Base-by-base conservation (phyloP, 2,329 filamentous ascomycete genomes). In the Calonectria pauciramosa region DNA sequence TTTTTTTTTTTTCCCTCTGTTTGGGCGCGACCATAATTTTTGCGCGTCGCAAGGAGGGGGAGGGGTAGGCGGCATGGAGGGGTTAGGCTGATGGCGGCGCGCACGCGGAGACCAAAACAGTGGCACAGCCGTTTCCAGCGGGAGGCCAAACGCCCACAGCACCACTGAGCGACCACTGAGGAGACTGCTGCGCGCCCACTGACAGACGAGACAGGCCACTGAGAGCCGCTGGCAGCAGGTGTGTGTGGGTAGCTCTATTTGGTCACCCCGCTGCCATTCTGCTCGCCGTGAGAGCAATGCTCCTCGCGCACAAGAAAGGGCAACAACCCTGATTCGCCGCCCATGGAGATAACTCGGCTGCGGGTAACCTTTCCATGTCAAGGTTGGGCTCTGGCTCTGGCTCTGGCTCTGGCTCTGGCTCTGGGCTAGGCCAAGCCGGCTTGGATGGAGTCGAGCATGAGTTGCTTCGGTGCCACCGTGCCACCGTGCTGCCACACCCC, bases 291-390 rank as follows among this genome's bases (percentile, higher is more conserved):
- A 36, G 54, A 70, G 54, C 28, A 70, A 54, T 26, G 30, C 59
- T 54, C 44, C 18, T 64, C 68, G 26, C 76, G 75, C 76, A 78
- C 77, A 80, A 77, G 65, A 78, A 75, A 79, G 79, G 79, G 79
- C 78, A 81, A 66, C 79, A 81, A 80, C 79, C 79, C 79, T 80
- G 74, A 77, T 76, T 77, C 75, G 75, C 66, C 66, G 75, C 71
- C 67, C 54, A 69, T 60, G 71, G 71, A 73, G 71, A 73, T 73
- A 73, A 70, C 71, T 73, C 71, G 71, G 71, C 67, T 73, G 56
- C 67, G 71, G 71, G 52, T 70, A 70, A 68, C 70, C 54, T 68
- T 54, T 56, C 68, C 64, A 68, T 72, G 52, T 26, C 49, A 71
- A 71, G 69, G 41, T 52, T 72, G 70, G 70, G 56, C 56, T 65